Conservation (phyloP, 371 early-diverging fungal genomes). For the Mucor piriformis region DNA sequence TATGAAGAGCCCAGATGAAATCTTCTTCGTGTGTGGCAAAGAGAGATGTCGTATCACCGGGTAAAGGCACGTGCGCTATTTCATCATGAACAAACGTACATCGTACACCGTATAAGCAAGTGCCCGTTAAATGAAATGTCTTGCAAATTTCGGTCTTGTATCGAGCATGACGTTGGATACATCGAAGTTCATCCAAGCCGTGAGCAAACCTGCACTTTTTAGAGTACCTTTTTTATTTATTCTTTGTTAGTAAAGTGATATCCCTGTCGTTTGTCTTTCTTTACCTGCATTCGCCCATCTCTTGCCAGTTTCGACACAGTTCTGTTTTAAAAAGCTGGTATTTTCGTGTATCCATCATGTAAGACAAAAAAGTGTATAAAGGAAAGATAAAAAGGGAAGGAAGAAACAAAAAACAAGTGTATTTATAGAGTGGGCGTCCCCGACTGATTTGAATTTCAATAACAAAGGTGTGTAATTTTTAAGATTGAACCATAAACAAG, state of each 20-base stretch:
- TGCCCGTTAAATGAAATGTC: slow-evolving; percentile 87
- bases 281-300: slow-evolving; percentile 52
- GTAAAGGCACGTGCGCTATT: neutral
- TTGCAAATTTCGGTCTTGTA: slow-evolving; percentile 94
- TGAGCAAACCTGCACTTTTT: slow-evolving; percentile 98
- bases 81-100: slow-evolving; percentile 95
- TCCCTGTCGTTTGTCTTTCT: no score
- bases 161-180: slow-evolving; percentile 86
- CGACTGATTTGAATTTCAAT: slow-evolving; percentile 19
- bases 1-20: neutral
- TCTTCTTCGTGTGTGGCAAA: neutral
- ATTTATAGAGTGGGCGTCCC: neutral
- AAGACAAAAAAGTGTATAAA: neutral
- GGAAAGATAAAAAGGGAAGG: neutral
- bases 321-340: slow-evolving; percentile 90
- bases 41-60: neutral
- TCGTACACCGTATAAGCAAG: slow-evolving; percentile 91
- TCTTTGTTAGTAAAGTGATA: neutral
- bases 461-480: slow-evolving; percentile 23
- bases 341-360: slow-evolving; percentile 21
- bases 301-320: slow-evolving; percentile 86
- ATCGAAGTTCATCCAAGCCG: slow-evolving; percentile 76
- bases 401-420: slow-evolving; percentile 1
- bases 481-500: slow-evolving; percentile 25
- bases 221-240: slow-evolving; percentile 66